Conservation (phyloP, 176 grass and related monocot genomes). For the Miscanthus lutarioriparius region DNA sequence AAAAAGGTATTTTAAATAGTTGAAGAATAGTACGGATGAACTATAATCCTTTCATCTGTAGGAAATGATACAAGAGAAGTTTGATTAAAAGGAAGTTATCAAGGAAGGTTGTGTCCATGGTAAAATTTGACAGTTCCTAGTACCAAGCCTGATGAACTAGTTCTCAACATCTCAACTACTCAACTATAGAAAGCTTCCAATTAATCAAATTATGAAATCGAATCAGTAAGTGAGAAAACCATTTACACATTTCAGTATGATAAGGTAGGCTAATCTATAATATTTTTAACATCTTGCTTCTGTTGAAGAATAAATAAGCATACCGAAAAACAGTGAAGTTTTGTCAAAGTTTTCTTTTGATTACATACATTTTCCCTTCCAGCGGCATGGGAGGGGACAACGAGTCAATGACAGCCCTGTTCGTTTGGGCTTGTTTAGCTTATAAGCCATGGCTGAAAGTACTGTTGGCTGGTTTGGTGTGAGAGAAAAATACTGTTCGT, state of each 20-base stretch:
- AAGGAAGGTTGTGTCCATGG: background rate
- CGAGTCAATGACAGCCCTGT: no score
- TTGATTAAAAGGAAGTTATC: background rate
- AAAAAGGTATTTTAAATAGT: background rate
- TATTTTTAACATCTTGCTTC: background rate
- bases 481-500: no score
- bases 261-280: background rate
- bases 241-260: background rate
- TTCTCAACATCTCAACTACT: background rate
- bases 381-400: no score
- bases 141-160: slow-evolving; percentile 1
- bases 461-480: no score
- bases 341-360: background rate
- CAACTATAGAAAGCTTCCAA: background rate
- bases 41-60: background rate
- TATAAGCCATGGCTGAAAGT: no score
- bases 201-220: background rate
- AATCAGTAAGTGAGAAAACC: background rate
- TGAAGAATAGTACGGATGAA: background rate
- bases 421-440: no score
- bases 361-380: background rate
- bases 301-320: background rate
- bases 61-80: background rate
- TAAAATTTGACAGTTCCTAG: background rate
- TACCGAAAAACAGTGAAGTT: background rate